Conservation (phyloP, 2,329 filamentous ascomycete species). For the Orbilia ellipsospora region DNA sequence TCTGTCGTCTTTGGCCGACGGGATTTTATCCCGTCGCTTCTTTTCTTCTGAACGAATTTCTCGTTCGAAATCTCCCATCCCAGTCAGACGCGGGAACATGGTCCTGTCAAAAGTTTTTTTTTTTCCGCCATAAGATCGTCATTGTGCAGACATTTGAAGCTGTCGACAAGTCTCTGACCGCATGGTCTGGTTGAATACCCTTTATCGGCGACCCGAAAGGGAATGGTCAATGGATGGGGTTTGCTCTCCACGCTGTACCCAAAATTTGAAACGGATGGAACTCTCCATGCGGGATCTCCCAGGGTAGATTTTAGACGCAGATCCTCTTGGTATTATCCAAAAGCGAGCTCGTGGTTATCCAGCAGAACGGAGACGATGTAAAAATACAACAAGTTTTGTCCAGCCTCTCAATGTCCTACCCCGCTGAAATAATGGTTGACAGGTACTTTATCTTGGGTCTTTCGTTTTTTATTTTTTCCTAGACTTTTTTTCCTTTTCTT, state of each 20-base stretch:
- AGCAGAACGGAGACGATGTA: conserved; percentile 48
- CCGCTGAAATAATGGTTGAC: conserved; percentile 28
- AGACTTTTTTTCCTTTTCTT: conserved; percentile 19
- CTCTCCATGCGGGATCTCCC: conserved; percentile 40
- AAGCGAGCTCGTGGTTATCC: conserved; percentile 48
- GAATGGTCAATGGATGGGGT: conserved; percentile 28
- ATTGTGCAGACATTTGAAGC: conserved; percentile 38
- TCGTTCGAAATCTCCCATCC: too few species aligned
- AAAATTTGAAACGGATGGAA: conserved; percentile 31
- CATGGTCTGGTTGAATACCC: conserved; percentile 2
- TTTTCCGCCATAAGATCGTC: conserved; percentile 37
- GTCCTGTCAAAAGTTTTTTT: conserved; percentile 40
- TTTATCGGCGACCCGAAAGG: conserved; percentile 51
- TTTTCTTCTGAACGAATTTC: too few species aligned
- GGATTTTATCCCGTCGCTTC: not conserved
- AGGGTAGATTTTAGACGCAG: conserved; percentile 31
- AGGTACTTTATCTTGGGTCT: conserved; percentile 38
- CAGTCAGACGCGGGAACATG: conserved; percentile 21
- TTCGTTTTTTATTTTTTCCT: conserved; percentile 18
- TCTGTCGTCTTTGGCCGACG: conserved; percentile 27
- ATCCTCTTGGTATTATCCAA: conserved; percentile 53
- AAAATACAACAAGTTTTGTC: conserved; percentile 35
- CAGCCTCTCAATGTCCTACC: conserved; percentile 1
- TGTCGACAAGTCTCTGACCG: conserved; percentile 10
- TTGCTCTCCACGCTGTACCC: conserved; percentile 23